These are phyloP conservation scores for Fusarium sp. DNA, from an alignment of 2,329 filamentous ascomycete species.

Conservation along the genomic window DNA sequence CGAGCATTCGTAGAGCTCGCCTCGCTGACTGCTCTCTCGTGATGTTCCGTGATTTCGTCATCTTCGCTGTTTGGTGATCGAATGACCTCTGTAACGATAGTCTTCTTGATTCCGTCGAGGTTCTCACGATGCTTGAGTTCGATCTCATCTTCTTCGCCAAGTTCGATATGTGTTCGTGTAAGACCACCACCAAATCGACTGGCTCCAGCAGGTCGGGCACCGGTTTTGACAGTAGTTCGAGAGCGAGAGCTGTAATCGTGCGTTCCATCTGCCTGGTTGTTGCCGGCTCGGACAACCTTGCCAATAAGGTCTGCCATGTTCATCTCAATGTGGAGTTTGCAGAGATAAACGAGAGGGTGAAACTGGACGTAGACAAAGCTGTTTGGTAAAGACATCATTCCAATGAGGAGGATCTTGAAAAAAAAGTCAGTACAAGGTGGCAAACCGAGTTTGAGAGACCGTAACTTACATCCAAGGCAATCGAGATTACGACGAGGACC, in stretches of 20 bases:
- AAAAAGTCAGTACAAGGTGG: neutral
- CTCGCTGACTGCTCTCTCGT: constrained; percentile 41
- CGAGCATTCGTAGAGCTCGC: constrained; percentile 37
- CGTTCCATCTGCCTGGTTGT: constrained; percentile 4
- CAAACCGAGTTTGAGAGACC: too few species aligned
- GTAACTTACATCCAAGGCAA: constrained; percentile 38
- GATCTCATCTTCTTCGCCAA: constrained; percentile 40
- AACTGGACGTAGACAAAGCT: constrained; percentile 38
- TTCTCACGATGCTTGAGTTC: constrained; percentile 38
- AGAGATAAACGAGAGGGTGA: constrained; percentile 36
- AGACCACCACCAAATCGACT: constrained; percentile 32
- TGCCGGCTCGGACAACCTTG: constrained; percentile 35
- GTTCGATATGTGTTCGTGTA: constrained; percentile 40
- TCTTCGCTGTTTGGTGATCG: constrained; percentile 21
- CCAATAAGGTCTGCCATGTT: constrained; percentile 40
- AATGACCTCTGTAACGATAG: constrained; percentile 33
- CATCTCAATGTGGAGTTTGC: constrained; percentile 39
- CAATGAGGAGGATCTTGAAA: constrained; percentile 29
- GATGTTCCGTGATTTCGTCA: constrained; percentile 37
- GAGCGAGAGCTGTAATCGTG: constrained; percentile 37
- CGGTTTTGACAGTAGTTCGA: constrained; percentile 20
- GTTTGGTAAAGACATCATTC: constrained; percentile 39
- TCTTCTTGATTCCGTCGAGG: constrained; percentile 37
- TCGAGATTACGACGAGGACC: constrained; percentile 39
- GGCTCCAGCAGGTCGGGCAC: constrained; percentile 11